Evolutionary conservation across 2,329 filamentous ascomycete genomes (phyloP).

Genomic region (Cladosporium sp.): DNA sequence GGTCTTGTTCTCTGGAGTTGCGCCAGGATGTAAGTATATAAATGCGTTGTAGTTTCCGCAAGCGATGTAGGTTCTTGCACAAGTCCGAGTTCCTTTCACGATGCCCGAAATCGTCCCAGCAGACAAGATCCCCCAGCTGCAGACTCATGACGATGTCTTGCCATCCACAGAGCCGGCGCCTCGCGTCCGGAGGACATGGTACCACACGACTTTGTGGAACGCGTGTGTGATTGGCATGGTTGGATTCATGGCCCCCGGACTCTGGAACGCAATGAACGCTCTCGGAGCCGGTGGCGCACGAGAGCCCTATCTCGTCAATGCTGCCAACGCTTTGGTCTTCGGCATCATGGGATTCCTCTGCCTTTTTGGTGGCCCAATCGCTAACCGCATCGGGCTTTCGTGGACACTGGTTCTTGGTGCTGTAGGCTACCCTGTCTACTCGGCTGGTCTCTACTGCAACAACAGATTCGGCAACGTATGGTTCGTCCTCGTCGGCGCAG

Average conservation of each 20-base stretch:
- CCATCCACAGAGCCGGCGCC: constrained; percentile 15
- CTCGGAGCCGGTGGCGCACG: constrained; percentile 56
- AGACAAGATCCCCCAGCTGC: constrained; percentile 3
- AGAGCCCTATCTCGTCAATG: constrained; percentile 54
- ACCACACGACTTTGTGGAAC: constrained; percentile 55
- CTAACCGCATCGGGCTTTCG: constrained; percentile 51
- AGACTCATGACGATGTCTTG: constrained; percentile 2
- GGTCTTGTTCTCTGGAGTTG: background rate
- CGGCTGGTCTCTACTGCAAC: constrained; percentile 51
- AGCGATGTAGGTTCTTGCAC: background rate
- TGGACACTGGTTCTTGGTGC: constrained; percentile 49
- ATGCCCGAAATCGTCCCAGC: constrained; percentile 16
- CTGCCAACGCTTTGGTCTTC: constrained; percentile 55
- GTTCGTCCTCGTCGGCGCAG: constrained; percentile 53
- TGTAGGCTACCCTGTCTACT: constrained; percentile 52
- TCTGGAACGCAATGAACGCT: constrained; percentile 59
- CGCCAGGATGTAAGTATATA: constrained; percentile 7
- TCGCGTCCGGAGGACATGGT: constrained; percentile 42
- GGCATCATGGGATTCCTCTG: constrained; percentile 50
- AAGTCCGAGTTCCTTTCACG: background rate
- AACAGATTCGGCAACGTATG: constrained; percentile 54
- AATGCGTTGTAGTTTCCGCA: background rate
- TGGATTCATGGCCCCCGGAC: constrained; percentile 52
- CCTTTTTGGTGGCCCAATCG: constrained; percentile 50
- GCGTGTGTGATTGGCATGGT: constrained; percentile 55